These are phyloP conservation scores for Wallemia mellicola DNA, from an alignment of 1,284 basidiomycete species.

Conservation along the genomic window DNA sequence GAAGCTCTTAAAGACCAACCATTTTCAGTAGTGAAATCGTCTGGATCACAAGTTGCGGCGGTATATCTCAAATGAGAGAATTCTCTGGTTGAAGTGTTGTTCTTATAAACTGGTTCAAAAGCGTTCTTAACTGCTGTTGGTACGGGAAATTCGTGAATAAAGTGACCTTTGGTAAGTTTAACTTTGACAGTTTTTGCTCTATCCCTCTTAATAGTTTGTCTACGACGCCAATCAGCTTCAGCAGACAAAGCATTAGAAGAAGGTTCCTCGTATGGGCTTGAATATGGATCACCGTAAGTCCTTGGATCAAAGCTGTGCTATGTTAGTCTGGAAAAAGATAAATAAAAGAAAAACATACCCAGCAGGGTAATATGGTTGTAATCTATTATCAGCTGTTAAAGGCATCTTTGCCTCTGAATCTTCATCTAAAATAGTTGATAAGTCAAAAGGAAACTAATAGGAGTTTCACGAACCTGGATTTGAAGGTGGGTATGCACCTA, in stretches of 20 bases:
- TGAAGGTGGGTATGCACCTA: not conserved
- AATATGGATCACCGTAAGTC: not conserved
- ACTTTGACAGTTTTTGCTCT: conserved; percentile 63
- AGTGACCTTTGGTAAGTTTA: conserved; percentile 70
- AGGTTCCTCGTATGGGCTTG: not conserved
- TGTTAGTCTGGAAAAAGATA: not conserved
- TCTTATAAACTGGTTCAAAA: not conserved
- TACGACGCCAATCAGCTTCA: conserved; percentile 26
- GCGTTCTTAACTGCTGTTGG: conserved; percentile 8
- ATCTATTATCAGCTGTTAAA: not conserved
- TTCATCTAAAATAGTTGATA: not conserved
- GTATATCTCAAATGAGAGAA: conserved; percentile 18
- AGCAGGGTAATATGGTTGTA: not conserved
- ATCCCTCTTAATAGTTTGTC: conserved; percentile 58
- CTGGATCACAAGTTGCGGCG: conserved; percentile 83
- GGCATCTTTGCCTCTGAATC: not conserved
- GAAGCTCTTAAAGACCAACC: conserved; percentile 55
- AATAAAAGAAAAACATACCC: not conserved
- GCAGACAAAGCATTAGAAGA: not conserved
- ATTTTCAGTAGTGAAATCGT: conserved; percentile 54
- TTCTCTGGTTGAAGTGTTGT: not conserved
- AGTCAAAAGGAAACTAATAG: not conserved
- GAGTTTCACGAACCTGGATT: not conserved
- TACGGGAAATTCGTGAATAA: conserved; percentile 37
- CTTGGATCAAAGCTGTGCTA: not conserved